A percentile compares a stretch with the other conserved stretches of the same genome.
phyloP scores from a whole-genome alignment of 208 protist species.

The Trypanosoma melophagium region DNA sequence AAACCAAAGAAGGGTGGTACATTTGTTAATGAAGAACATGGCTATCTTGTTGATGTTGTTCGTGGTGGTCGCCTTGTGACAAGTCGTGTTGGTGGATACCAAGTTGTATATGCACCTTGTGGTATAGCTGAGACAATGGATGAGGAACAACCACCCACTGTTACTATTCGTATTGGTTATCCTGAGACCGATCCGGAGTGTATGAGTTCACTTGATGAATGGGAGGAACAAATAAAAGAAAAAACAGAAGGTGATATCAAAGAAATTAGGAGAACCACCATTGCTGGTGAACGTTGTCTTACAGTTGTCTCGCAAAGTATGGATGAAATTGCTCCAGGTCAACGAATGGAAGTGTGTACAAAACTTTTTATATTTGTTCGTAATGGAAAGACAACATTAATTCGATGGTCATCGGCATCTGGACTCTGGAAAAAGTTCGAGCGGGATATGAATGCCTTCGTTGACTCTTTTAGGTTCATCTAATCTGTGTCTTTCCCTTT shows the following conservation, averaged over 20 bases:
- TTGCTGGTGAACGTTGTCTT: slow-evolving; percentile 58
- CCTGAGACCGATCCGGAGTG: slow-evolving; percentile 75
- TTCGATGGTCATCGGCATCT: slow-evolving; percentile 65
- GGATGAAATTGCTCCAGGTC: slow-evolving; percentile 68
- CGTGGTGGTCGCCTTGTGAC: slow-evolving; percentile 53
- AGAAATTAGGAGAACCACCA: slow-evolving; percentile 35
- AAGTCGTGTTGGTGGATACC: slow-evolving; percentile 64
- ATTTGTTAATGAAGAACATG: slow-evolving; percentile 59
- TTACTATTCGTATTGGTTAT: slow-evolving; percentile 69
- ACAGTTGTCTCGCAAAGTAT: slow-evolving; percentile 73
- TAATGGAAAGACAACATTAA: slow-evolving; percentile 56
- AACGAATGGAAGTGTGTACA: slow-evolving; percentile 56
- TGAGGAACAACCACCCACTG: slow-evolving; percentile 55
- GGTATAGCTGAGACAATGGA: slow-evolving; percentile 31
- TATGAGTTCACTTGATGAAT: slow-evolving; percentile 56
- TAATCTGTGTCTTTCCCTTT: slow-evolving; percentile 15
- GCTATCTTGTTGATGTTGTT: slow-evolving; percentile 60
- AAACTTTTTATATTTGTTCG: slow-evolving; percentile 76
- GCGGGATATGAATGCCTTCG: slow-evolving; percentile 55
- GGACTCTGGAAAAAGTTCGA: slow-evolving; percentile 68
- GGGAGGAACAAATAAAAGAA: slow-evolving; percentile 65
- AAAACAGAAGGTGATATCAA: slow-evolving; percentile 45
- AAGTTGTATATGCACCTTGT: slow-evolving; percentile 59
- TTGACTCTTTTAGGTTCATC: slow-evolving; percentile 38
- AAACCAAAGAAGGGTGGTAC: slow-evolving; percentile 39